phyloP scores from a whole-genome alignment of 164 flowering plant species.

The Tinospora cordifolia region DNA sequence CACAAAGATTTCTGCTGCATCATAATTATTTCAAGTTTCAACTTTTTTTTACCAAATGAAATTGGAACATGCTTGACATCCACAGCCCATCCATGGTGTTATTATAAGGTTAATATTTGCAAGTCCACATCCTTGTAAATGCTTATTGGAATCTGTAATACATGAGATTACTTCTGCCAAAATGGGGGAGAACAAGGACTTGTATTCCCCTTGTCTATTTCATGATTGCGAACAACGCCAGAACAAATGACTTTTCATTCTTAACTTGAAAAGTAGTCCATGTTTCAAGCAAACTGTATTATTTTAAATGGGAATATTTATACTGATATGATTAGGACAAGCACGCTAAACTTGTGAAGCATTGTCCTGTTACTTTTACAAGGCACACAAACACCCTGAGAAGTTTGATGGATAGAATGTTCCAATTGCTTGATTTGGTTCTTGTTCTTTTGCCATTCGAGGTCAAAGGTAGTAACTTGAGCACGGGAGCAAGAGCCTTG shows the following conservation, averaged over 20 bases:
- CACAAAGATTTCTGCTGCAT: neutral
- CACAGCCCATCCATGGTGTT: neutral
- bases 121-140: too few relatives aligned
- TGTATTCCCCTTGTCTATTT: too few relatives aligned
- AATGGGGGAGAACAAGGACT: too few relatives aligned
- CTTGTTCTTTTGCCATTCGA: conserved; percentile 22
- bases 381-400: neutral
- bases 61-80: too few relatives aligned
- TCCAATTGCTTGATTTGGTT: conserved; percentile 5
- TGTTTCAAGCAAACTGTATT: neutral
- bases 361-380: neutral
- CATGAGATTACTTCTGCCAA: too few relatives aligned
- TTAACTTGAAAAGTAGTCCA: neutral
- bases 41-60: too few relatives aligned
- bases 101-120: neutral
- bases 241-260: neutral
- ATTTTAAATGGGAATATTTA: neutral
- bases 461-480: conserved; percentile 57
- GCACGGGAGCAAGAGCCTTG: conserved; percentile 71
- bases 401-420: neutral
- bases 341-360: neutral
- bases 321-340: neutral
- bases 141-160: neutral
- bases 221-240: too few relatives aligned
- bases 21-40: too few relatives aligned